Percentiles rank a stretch among this genome's conserved stretches.
Evolutionary conservation across 495 filamentous ascomycete species (phyloP).

Genomic region (Penicillium cataractarum): DNA sequence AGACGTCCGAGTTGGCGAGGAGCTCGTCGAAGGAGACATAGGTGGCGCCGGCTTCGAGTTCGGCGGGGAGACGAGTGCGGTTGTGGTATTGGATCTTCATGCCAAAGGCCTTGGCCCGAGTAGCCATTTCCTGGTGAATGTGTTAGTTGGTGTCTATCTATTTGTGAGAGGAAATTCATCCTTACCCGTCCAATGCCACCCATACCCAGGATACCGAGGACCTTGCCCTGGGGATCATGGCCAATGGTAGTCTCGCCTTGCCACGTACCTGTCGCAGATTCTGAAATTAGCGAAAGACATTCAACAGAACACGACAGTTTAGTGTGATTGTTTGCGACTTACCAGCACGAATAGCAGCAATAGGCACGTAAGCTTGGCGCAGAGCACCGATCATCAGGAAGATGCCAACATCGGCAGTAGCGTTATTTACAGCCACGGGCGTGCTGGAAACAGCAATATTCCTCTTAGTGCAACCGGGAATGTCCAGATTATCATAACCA

Average conservation of each 20-base stretch:
- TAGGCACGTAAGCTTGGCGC: slow-evolving; percentile 65
- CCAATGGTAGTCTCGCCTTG: slow-evolving; percentile 56
- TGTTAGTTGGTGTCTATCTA: slow-evolving; percentile 5
- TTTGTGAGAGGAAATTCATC: background rate
- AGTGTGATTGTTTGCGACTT: slow-evolving; percentile 25
- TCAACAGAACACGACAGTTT: background rate
- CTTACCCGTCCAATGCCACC: slow-evolving; percentile 73
- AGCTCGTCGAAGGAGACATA: slow-evolving; percentile 73
- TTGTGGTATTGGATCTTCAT: slow-evolving; percentile 77
- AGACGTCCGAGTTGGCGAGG: slow-evolving; percentile 67
- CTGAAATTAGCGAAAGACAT: background rate
- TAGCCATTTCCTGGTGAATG: slow-evolving; percentile 62
- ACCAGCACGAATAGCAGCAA: slow-evolving; percentile 62
- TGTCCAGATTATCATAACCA: slow-evolving; percentile 82
- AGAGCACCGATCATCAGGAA: slow-evolving; percentile 73
- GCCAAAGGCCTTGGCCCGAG: slow-evolving; percentile 68
- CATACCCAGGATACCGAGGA: slow-evolving; percentile 82
- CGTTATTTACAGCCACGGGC: slow-evolving; percentile 67
- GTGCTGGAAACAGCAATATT: slow-evolving; percentile 68
- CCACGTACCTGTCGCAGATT: slow-evolving; percentile 48
- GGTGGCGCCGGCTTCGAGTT: slow-evolving; percentile 59
- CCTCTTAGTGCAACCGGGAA: slow-evolving; percentile 66
- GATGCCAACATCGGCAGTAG: slow-evolving; percentile 72
- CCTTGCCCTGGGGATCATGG: slow-evolving; percentile 71
- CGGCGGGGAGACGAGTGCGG: slow-evolving; percentile 56